phyloP scores from a whole-genome alignment of 139 green algal genomes.

The Picochlorum sp. region DNA sequence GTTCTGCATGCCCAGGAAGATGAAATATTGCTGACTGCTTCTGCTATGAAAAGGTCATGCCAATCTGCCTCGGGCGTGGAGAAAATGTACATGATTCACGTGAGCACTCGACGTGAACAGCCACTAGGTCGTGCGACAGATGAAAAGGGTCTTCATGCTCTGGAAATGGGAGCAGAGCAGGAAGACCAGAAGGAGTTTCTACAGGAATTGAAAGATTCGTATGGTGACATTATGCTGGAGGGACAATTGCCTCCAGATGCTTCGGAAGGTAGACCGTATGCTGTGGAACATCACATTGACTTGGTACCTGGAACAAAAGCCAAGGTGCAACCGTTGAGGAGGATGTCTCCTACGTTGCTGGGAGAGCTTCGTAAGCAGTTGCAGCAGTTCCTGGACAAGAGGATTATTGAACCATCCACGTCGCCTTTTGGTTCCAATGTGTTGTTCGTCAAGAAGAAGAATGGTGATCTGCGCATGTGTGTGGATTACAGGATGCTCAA shows the following conservation, averaged over 20 bases:
- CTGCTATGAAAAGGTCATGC: neutral
- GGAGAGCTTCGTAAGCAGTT: too few relatives aligned
- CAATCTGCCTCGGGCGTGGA: too few relatives aligned
- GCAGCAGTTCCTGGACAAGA: too few relatives aligned
- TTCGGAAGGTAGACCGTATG: neutral
- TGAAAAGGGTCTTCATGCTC: neutral
- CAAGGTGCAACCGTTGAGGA: neutral
- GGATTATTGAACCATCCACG: too few relatives aligned
- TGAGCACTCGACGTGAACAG: too few relatives aligned
- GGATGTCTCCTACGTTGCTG: too few relatives aligned
- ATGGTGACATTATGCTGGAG: neutral
- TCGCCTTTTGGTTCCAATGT: too few relatives aligned
- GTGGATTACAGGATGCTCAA: too few relatives aligned
- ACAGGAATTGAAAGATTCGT: neutral
- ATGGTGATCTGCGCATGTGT: too few relatives aligned
- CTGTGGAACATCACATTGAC: constrained; percentile 2
- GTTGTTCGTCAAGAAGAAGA: too few relatives aligned
- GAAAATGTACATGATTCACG: too few relatives aligned
- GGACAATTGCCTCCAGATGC: neutral
- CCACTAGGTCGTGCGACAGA: too few relatives aligned
- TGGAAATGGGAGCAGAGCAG: neutral
- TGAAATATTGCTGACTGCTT: neutral
- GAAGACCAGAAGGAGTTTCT: neutral
- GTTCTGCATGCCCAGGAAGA: neutral
- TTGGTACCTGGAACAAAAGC: neutral